Conservation (phyloP, 2,329 filamentous ascomycete species). For the Cladosporium halotolerans region DNA sequence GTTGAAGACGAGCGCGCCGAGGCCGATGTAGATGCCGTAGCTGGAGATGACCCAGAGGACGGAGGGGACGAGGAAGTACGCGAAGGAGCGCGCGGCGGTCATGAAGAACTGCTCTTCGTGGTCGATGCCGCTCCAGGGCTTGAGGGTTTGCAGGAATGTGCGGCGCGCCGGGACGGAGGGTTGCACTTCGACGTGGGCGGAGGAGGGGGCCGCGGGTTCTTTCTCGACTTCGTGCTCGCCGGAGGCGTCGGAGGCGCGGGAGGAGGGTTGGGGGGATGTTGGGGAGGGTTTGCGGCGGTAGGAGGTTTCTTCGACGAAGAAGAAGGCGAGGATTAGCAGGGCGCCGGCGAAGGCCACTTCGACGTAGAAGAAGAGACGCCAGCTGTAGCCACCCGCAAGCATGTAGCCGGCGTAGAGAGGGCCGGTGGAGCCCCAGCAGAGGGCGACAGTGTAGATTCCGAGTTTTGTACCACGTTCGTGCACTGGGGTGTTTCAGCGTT, state of each 20-base stretch:
- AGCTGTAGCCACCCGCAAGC: slow-evolving; percentile 50
- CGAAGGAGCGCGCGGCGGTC: slow-evolving; percentile 30
- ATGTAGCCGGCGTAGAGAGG: slow-evolving; percentile 57
- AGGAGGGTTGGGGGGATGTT: slow-evolving; percentile 8
- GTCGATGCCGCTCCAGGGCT: slow-evolving; percentile 30
- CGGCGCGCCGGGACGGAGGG: slow-evolving; percentile 23
- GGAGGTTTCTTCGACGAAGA: slow-evolving; percentile 56
- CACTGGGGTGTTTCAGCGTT: slow-evolving; percentile 4
- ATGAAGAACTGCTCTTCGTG: slow-evolving; percentile 32
- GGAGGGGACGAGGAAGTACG: slow-evolving; percentile 33
- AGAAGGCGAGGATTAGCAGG: slow-evolving; percentile 43
- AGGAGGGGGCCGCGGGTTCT: slow-evolving; percentile 15
- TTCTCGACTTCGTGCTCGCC: slow-evolving; percentile 19
- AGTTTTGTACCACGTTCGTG: slow-evolving; percentile 46
- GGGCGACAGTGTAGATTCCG: slow-evolving; percentile 54
- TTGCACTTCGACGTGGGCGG: slow-evolving; percentile 22
- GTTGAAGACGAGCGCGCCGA: slow-evolving; percentile 34
- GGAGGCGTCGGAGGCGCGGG: slow-evolving; percentile 1
- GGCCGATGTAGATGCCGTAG: slow-evolving; percentile 35
- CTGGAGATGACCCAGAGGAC: slow-evolving; percentile 34
- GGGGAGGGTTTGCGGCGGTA: slow-evolving; percentile 34
- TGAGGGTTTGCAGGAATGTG: slow-evolving; percentile 27
- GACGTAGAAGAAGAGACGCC: slow-evolving; percentile 58
- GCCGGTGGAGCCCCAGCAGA: slow-evolving; percentile 51
- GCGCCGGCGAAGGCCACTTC: slow-evolving; percentile 48